Evolutionary conservation across 805 yeast species (phyloP).

Genomic region (Clavispora asparagi): DNA sequence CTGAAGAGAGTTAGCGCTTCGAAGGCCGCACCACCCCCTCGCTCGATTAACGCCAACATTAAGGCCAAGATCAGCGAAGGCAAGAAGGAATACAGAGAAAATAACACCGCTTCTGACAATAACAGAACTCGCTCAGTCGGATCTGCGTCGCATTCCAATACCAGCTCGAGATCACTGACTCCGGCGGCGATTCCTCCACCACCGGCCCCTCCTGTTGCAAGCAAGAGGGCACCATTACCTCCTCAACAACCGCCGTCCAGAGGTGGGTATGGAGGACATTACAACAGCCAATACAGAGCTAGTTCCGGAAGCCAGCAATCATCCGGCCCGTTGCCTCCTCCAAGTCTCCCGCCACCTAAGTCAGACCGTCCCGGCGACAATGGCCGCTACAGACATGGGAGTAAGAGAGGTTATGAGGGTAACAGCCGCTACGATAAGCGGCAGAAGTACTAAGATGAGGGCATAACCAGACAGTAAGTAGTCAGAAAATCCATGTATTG

Average conservation of each 20-base stretch:
- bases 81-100: conserved; percentile 16
- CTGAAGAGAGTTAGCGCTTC: neutral
- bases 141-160: neutral
- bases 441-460: conserved; percentile 17
- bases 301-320: neutral
- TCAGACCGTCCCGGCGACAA: conserved; percentile 1
- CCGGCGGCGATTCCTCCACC: conserved; percentile 2
- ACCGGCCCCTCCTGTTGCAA: neutral
- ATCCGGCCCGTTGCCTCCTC: conserved; percentile 12
- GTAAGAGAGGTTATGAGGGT: conserved; percentile 22
- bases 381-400: neutral
- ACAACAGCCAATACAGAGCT: neutral
- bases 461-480: neutral
- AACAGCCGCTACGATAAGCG: conserved; percentile 26
- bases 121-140: neutral
- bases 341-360: conserved; percentile 12
- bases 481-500: neutral
- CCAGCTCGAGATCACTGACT: neutral
- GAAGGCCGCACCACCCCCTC: neutral
- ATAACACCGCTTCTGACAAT: neutral
- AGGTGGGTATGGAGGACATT: neutral
- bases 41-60: neutral
- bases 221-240: conserved; percentile 5
- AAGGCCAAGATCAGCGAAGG: conserved; percentile 20
- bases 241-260: conserved; percentile 8